Evolutionary conservation across 148 eudicot genomes (phyloP).

Genomic region (Vaccinium corymbosum): DNA sequence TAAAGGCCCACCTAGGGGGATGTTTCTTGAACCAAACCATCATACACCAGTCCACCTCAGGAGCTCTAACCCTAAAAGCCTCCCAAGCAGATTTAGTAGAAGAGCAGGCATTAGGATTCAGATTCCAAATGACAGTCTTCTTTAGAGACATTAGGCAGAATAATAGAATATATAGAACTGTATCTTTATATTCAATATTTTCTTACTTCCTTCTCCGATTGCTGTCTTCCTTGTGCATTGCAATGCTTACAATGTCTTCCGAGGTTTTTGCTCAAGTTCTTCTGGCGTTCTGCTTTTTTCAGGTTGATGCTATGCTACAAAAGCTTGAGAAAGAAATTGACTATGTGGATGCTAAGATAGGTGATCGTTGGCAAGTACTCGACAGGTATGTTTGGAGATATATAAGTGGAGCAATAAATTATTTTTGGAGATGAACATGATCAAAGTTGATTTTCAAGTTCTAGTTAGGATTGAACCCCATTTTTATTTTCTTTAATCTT

Average conservation of each 20-base stretch:
- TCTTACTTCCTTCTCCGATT: neutral
- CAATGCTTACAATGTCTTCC: conserved; percentile 1
- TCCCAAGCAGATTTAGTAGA: too few relatives aligned
- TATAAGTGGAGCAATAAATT: neutral
- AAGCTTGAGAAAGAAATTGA: conserved; percentile 92
- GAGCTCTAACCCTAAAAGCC: too few relatives aligned
- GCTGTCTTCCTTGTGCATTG: neutral
- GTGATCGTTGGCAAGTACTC: conserved; percentile 78
- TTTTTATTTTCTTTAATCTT: neutral
- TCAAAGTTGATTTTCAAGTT: neutral
- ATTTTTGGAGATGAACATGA: neutral
- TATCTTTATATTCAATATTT: too few relatives aligned
- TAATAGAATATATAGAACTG: neutral
- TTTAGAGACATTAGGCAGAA: neutral
- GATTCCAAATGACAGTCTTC: too few relatives aligned
- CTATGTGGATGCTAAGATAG: conserved; percentile 89
- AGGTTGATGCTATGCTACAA: conserved; percentile 96
- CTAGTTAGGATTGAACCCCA: neutral
- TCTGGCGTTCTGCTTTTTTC: neutral
- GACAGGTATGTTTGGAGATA: conserved; percentile 48
- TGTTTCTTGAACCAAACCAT: too few relatives aligned
- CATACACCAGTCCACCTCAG: too few relatives aligned
- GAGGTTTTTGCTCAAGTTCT: neutral
- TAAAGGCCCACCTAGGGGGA: too few relatives aligned
- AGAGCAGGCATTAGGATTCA: too few relatives aligned